A percentile compares a stretch with the other conserved stretches of the same genome.
Evolutionary conservation across 306 rosid species (phyloP).

Genomic region (Quercus aquifolioides): DNA sequence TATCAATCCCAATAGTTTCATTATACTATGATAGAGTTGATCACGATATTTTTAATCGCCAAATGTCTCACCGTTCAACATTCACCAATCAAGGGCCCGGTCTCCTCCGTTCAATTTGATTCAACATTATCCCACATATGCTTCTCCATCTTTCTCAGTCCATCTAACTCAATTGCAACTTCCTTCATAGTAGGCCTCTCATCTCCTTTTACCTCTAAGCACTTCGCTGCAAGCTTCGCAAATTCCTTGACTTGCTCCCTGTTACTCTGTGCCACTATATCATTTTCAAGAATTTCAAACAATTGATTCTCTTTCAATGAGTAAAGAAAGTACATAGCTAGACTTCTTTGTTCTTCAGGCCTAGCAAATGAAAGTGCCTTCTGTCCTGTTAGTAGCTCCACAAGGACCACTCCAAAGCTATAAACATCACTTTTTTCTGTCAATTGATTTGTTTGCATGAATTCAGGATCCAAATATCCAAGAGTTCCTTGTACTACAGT

Average conservation of each 20-base stretch:
- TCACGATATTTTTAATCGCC: too few species aligned
- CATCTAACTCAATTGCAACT: constrained; percentile 30
- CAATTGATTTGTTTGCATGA: constrained; percentile 1
- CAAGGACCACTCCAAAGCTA: not conserved
- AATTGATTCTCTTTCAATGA: constrained; percentile 4
- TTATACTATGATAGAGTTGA: not conserved
- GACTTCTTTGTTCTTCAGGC: constrained; percentile 15
- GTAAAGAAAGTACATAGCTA: constrained; percentile 24
- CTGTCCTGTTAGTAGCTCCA: constrained; percentile 27
- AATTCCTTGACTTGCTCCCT: too few species aligned
- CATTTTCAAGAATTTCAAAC: constrained; percentile 10
- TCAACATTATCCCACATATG: not conserved
- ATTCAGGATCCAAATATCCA: constrained; percentile 28
- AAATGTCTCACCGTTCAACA: too few species aligned
- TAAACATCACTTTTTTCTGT: too few species aligned
- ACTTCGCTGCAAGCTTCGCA: accelerated
- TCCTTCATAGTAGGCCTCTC: not conserved
- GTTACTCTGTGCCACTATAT: not conserved
- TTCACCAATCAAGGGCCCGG: not conserved
- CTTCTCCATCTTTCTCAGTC: not conserved
- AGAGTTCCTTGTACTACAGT: not conserved
- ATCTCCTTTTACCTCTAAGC: too few species aligned
- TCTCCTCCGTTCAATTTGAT: not conserved
- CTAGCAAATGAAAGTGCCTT: constrained; percentile 20
- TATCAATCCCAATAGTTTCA: too few species aligned